Evolutionary conservation across 2,329 filamentous ascomycete species (phyloP).

Genomic region (Epichloe festucae): DNA sequence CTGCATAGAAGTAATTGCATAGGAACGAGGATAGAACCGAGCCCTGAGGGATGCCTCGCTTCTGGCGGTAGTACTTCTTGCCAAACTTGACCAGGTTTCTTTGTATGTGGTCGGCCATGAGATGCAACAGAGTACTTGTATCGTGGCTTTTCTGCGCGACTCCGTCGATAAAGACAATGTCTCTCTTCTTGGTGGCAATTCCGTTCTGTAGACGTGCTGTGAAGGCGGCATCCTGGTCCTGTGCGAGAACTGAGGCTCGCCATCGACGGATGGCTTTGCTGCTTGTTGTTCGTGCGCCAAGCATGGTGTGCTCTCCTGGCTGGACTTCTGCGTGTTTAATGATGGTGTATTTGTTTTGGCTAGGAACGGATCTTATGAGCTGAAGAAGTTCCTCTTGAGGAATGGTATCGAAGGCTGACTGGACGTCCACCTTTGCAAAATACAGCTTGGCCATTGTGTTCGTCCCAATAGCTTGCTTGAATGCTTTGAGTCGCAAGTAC

Average conservation of each 20-base stretch:
- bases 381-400: constrained; percentile 63
- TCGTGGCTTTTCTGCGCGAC: constrained; percentile 44
- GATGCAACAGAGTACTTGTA: constrained; percentile 47
- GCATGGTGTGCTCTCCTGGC: constrained; percentile 23
- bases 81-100: constrained; percentile 80
- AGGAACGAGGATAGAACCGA: constrained; percentile 76
- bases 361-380: constrained; percentile 47
- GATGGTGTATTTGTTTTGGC: constrained; percentile 52
- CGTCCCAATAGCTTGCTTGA: constrained; percentile 40
- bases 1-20: constrained; percentile 93
- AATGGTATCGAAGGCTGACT: constrained; percentile 89
- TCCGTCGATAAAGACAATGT: constrained; percentile 68
- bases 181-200: constrained; percentile 34
- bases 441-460: constrained; percentile 40
- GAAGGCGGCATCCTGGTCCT: constrained; percentile 30
- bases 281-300: constrained; percentile 10
- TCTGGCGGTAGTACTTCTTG: constrained; percentile 79
- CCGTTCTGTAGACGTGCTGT: constrained; percentile 28
- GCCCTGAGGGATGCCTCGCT: constrained; percentile 81
- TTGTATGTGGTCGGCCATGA: constrained; percentile 69
- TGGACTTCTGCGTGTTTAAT: constrained; percentile 63
- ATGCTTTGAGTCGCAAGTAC: constrained; percentile 57
- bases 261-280: constrained; percentile 35
- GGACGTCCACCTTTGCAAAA: constrained; percentile 87
- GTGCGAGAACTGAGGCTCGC: constrained; percentile 35